Conservation (phyloP, 129 eudicot genomes). For the Tagetes patula region DNA sequence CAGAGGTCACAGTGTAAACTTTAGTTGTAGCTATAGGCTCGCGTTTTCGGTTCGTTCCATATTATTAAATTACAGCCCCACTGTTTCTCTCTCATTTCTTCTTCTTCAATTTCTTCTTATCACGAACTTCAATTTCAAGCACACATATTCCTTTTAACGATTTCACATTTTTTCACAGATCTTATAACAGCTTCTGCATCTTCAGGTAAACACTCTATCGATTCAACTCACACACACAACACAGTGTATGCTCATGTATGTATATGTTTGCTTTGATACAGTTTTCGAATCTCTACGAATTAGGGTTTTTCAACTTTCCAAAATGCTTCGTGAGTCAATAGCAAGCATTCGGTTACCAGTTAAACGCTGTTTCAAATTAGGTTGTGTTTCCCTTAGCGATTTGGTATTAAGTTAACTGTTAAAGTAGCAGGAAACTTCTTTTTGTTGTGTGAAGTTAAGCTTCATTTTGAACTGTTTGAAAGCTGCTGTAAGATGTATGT, state of each 20-base stretch:
- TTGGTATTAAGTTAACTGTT: neutral
- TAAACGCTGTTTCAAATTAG: conserved; percentile 10
- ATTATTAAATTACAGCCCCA: neutral
- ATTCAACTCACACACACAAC: neutral
- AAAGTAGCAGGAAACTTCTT: neutral
- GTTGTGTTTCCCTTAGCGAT: neutral
- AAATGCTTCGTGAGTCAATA: neutral
- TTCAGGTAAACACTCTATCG: conserved; percentile 22
- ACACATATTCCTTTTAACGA: conserved; percentile 1
- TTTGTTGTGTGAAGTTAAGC: neutral
- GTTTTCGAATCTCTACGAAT: conserved; percentile 17
- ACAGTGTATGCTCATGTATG: neutral
- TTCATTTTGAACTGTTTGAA: neutral
- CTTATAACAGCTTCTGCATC: conserved; percentile 19
- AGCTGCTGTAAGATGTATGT: conserved; percentile 18
- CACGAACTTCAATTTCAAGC: conserved; percentile 27
- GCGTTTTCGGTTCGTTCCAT: conserved; percentile 36
- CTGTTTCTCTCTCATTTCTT: conserved; percentile 8
- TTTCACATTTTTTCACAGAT: conserved; percentile 25
- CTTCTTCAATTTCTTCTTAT: conserved; percentile 28
- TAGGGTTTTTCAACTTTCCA: conserved; percentile 33
- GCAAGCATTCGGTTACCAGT: neutral
- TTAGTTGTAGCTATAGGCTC: neutral
- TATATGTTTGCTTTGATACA: conserved; percentile 24
- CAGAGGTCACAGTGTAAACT: neutral